Evolutionary conservation across 805 yeast species (phyloP), one percentile per base, ranked within the genome.

Genomic region (Wickerhamomyces kurtzmanii): DNA sequence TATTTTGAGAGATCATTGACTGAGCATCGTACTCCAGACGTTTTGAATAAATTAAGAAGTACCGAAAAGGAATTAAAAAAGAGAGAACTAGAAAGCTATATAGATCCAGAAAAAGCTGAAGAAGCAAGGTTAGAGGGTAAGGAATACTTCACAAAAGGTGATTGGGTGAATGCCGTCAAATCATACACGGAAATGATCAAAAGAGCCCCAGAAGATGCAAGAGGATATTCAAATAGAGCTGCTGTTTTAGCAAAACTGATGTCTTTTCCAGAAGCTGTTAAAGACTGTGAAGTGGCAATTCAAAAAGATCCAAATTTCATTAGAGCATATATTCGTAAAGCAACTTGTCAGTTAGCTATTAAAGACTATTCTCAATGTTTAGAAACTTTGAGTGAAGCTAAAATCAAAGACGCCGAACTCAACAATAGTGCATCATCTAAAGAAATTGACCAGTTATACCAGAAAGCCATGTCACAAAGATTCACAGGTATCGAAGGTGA

Each of bases 141-240:
- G 57, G 89, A 82, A 15, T 73, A 56, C 48, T 91, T 91, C 70
- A 73, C 80, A 34, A 79, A 82, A 43, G 91, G 84, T 27, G 95
- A 89, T 57, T 89, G 95, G 96, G 97, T 98, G 38, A 76, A 66
- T 39, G 96, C 97, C 14, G 96, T 91, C 24, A 81, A 82, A 54
- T 81, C 94, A 5, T 91, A 91, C 59, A 68, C 93, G 27, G 98
- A 91, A 60, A 91, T 91, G 87, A 67, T 89, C 45, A 84, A 86
- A 61, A 81, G 99, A 55, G 86, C 87, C n/a, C 99, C 99, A 32
- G 75, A 75, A 31, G 97, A 91, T 57, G 93, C 94, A 15, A 75
- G 96, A 57, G 97, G 96, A 32, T 91, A 86, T 57, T 86, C 94
- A 20, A 91, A 91, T 65, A 81, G 99, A 60, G 98, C 99, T 29